A percentile compares a stretch with the other conserved stretches of the same genome.
phyloP scores from a whole-genome alignment of 2,329 filamentous ascomycete genomes.

The Mollisia scopiformis region DNA sequence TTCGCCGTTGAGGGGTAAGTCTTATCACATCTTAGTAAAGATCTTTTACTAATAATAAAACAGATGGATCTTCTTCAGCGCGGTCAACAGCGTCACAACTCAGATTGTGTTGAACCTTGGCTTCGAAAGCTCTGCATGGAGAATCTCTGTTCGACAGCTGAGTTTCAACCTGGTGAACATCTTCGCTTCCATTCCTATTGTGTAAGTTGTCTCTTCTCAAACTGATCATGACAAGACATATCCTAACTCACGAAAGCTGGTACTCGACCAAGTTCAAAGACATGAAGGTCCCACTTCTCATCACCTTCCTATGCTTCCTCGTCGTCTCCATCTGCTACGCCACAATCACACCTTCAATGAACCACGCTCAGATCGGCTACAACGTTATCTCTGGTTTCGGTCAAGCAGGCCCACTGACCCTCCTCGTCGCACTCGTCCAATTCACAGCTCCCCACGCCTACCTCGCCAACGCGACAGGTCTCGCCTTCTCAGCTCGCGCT shows the following conservation, averaged over 20 bases:
- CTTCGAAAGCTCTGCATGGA: constrained; percentile 49
- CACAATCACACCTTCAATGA: constrained; percentile 47
- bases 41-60: neutral
- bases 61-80: constrained; percentile 57
- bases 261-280: constrained; percentile 54
- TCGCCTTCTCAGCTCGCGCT: constrained; percentile 55
- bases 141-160: constrained; percentile 51
- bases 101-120: constrained; percentile 53
- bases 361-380: constrained; percentile 48
- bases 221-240: neutral
- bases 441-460: constrained; percentile 56
- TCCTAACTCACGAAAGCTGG: constrained; percentile 25
- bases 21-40: neutral
- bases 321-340: constrained; percentile 51
- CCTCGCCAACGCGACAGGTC: constrained; percentile 55
- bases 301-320: constrained; percentile 51
- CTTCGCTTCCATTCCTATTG: constrained; percentile 46
- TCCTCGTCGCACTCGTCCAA: constrained; percentile 53
- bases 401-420: constrained; percentile 52
- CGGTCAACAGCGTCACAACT: constrained; percentile 53
- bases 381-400: constrained; percentile 51
- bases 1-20: constrained; percentile 55
- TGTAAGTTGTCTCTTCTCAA: constrained; percentile 27
- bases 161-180: constrained; percentile 46
- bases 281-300: constrained; percentile 48